Evolutionary conservation across 257 asterid species (phyloP).

Genomic region (Penstemon newberryi): DNA sequence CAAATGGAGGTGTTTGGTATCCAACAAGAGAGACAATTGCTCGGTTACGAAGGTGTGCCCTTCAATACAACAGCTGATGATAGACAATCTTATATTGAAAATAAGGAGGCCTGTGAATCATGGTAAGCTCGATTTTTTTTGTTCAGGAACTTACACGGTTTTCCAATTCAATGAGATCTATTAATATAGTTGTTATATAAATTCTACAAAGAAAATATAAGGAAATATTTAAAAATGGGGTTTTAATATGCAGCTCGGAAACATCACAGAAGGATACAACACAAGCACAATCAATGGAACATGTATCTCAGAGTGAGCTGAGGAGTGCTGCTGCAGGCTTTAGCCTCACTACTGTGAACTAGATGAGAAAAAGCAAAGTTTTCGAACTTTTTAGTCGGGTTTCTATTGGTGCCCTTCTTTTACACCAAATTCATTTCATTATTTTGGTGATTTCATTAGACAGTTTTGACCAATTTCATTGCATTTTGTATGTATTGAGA

Average conservation of each 20-base stretch:
- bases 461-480: background rate
- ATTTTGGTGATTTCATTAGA: background rate
- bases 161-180: background rate
- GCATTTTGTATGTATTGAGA: background rate
- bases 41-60: constrained; percentile 15
- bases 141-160: no score
- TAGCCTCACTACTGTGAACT: constrained; percentile 36
- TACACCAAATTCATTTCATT: background rate
- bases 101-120: constrained; percentile 36
- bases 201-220: background rate
- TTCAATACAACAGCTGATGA: constrained; percentile 34
- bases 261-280: constrained; percentile 34
- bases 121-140: constrained; percentile 32
- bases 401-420: background rate
- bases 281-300: constrained; percentile 1
- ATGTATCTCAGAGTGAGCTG: constrained; percentile 34
- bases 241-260: constrained; percentile 34
- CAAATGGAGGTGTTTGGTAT: constrained; percentile 22
- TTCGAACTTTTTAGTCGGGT: background rate
- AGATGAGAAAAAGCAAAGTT: constrained; percentile 7
- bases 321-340: constrained; percentile 50
- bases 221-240: no score
- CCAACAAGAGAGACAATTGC: constrained; percentile 21
- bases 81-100: constrained; percentile 42
- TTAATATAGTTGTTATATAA: background rate